Base-by-base conservation (phyloP, 2,329 filamentous ascomycete species). In the Fusarium falciforme region DNA sequence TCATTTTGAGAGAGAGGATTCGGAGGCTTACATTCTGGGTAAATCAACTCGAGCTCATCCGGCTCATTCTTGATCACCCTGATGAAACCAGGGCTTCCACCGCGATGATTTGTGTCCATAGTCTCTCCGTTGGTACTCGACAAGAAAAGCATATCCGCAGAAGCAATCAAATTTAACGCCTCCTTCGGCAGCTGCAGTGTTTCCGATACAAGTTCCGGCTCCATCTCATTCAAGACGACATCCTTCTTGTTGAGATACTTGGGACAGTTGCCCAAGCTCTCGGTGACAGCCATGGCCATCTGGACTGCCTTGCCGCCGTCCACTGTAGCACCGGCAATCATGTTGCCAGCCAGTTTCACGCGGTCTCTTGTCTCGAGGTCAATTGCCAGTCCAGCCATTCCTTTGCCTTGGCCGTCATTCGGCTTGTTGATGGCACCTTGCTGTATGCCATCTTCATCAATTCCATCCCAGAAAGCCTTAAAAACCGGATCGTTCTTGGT, bases 51-150 rank as follows among this genome's bases (percentile, higher is more conserved):
- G 1, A 85, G 75, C 0, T 80, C 78, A 5, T 76, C 81, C 1
- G 84, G 84, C 27, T 85, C 82, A 66, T 93, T 91, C 22, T 87
- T 88, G 1, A 91, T 80, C 10, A 96, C 85, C 27, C 94, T 88
- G 22, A 96, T 84, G 78, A 97, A 96, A 0, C 94, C 94, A 1
- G 87, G 85, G 2, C 91, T 87, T 0, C 94, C 94, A 40, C 94
- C 94, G 7, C 94, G 90, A 77, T 94, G 90, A 78, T 97, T 97
- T 8, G 92, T 93, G 80, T 97, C 94, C 94, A 97, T 97, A 64
- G 90, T 90, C 16, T 84, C 81, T 16, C 89, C 87, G 76, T 92
- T 87, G 1, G 88, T 89, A 22, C 90, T 93, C 20, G 93, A 92
- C 42, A 97, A 83, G 82, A 97, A 97, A 81, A 97, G 91, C 75